These are phyloP conservation scores for Aspergillus udagawae DNA, from an alignment of 2,329 filamentous ascomycete species.

Conservation along the genomic window DNA sequence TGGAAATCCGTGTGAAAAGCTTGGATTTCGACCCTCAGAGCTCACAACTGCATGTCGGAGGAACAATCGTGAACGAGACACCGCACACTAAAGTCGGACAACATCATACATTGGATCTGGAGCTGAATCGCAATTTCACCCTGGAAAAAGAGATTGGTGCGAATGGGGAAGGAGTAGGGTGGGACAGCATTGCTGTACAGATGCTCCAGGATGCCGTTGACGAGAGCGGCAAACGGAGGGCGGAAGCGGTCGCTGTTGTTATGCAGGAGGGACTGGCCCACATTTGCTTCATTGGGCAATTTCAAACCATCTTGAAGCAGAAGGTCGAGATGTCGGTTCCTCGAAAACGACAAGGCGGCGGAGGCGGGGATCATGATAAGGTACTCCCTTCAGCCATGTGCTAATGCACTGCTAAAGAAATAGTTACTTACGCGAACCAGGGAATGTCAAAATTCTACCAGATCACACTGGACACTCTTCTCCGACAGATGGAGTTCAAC, in stretches of 20 bases:
- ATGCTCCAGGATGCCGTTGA: conserved; percentile 75
- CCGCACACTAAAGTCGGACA: conserved; percentile 63
- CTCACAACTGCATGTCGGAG: conserved; percentile 65
- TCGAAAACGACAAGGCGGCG: conserved; percentile 44
- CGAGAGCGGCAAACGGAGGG: conserved; percentile 63
- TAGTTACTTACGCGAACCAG: conserved; percentile 28
- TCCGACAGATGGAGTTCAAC: conserved; percentile 72
- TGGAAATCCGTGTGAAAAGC: conserved; percentile 62
- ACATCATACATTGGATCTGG: conserved; percentile 74
- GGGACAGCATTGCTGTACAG: conserved; percentile 83
- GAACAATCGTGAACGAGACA: conserved; percentile 63
- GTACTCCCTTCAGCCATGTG: conserved; percentile 16
- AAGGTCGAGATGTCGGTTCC: conserved; percentile 47
- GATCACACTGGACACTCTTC: conserved; percentile 68
- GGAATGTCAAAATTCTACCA: conserved; percentile 75
- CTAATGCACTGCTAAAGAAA: not conserved
- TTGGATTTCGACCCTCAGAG: conserved; percentile 68
- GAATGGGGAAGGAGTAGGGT: conserved; percentile 52
- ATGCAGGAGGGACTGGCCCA: conserved; percentile 71
- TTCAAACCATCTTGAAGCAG: conserved; percentile 47
- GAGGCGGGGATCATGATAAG: conserved; percentile 48
- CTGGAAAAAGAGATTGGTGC: conserved; percentile 69
- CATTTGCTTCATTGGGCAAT: conserved; percentile 50
- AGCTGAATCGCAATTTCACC: conserved; percentile 82
- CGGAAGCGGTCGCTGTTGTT: conserved; percentile 82